phyloP scores from a whole-genome alignment of 2,329 filamentous ascomycete genomes.

The Colletotrichum ledebouriae region DNA sequence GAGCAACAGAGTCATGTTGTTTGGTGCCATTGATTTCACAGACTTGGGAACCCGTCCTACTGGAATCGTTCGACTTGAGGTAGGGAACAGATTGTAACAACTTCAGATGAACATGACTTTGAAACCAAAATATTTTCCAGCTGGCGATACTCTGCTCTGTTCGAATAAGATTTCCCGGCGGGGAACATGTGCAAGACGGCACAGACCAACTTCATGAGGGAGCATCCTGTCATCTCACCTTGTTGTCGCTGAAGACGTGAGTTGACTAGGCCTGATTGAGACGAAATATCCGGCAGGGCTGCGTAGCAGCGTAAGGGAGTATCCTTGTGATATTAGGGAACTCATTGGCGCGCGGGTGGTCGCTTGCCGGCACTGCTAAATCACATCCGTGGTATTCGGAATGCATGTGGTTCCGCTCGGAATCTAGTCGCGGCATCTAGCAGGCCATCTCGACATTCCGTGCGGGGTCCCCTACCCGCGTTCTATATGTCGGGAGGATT shows the following conservation, averaged over 20 bases:
- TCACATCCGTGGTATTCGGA: conserved; percentile 5
- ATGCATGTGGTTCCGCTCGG: conserved; percentile 30
- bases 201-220: too few species aligned
- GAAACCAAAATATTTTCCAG: too few species aligned
- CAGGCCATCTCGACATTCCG: conserved; percentile 26
- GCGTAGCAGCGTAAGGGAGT: background rate
- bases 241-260: background rate
- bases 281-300: conserved; percentile 11
- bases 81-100: too few species aligned
- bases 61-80: background rate
- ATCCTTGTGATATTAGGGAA: background rate
- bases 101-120: too few species aligned
- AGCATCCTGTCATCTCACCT: background rate
- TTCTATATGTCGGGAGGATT: conserved; percentile 9
- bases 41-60: background rate
- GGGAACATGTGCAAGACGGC: background rate
- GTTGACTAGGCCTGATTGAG: conserved; percentile 11
- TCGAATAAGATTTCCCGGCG: background rate
- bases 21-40: background rate
- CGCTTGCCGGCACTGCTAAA: background rate
- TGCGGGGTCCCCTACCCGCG: conserved; percentile 18
- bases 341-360: too few species aligned
- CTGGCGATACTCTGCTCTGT: too few species aligned
- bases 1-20: background rate
- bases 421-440: conserved; percentile 7